phyloP scores from a whole-genome alignment of 2,329 filamentous ascomycete species.

The Colletotrichum sp. region DNA sequence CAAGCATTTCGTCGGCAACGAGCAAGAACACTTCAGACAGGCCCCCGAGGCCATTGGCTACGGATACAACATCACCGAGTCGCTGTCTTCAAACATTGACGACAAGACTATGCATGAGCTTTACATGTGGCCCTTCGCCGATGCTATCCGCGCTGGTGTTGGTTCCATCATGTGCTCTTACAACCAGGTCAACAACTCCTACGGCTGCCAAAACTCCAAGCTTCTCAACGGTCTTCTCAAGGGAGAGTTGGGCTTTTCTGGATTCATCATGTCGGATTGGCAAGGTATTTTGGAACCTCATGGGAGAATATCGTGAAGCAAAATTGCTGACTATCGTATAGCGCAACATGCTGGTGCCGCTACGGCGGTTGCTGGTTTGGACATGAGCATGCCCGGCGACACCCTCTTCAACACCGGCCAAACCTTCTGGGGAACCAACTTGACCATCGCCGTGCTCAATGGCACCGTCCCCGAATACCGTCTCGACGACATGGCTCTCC shows the following conservation, averaged over 20 bases:
- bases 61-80: slow-evolving; percentile 67
- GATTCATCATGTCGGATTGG: slow-evolving; percentile 85
- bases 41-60: slow-evolving; percentile 53
- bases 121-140: slow-evolving; percentile 80
- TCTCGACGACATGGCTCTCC: slow-evolving; percentile 88
- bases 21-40: slow-evolving; percentile 81
- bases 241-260: slow-evolving; percentile 80
- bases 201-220: slow-evolving; percentile 80
- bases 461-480: slow-evolving; percentile 88
- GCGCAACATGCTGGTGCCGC: slow-evolving; percentile 65
- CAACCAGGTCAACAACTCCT: slow-evolving; percentile 82
- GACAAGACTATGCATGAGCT: slow-evolving; percentile 78
- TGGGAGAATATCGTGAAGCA: not conserved
- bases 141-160: slow-evolving; percentile 72
- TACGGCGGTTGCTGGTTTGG: slow-evolving; percentile 73
- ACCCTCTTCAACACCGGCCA: slow-evolving; percentile 74
- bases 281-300: slow-evolving; percentile 45
- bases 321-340: slow-evolving; percentile 40
- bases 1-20: slow-evolving; percentile 78
- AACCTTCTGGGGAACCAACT: slow-evolving; percentile 84
- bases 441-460: slow-evolving; percentile 87
- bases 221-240: slow-evolving; percentile 79
- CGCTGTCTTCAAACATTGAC: slow-evolving; percentile 66
- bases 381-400: slow-evolving; percentile 92
- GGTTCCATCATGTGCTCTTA: slow-evolving; percentile 72